Conservation (phyloP, 2,329 filamentous ascomycete species). For the Trematosphaeria pertusa region DNA sequence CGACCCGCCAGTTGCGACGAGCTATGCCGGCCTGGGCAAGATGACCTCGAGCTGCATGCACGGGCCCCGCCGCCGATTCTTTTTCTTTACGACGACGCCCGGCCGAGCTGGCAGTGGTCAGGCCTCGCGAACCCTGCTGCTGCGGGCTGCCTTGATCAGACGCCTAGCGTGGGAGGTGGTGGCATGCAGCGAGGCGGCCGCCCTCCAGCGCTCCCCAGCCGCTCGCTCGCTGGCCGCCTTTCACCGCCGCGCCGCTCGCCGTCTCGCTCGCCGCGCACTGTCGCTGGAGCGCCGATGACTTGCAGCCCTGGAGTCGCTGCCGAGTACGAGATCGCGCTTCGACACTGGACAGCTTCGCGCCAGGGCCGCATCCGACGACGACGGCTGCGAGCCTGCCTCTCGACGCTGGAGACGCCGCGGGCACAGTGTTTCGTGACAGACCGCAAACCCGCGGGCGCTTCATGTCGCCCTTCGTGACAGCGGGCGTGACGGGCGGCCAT, state of each 20-base stretch:
- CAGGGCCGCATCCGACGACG: too few relatives aligned
- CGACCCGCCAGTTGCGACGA: constrained; percentile 6
- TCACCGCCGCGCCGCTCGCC: constrained; percentile 9
- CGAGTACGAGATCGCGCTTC: too few relatives aligned
- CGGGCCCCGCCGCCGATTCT: constrained; percentile 9
- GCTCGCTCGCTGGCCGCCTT: too few relatives aligned
- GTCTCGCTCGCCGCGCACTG: too few relatives aligned
- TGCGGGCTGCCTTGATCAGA: constrained; percentile 12
- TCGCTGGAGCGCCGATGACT: constrained; percentile 17
- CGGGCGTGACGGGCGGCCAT: too few relatives aligned
- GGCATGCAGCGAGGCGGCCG: too few relatives aligned
- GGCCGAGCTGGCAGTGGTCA: constrained; percentile 1
- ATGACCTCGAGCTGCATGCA: background rate
- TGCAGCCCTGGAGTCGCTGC: constrained; percentile 8
- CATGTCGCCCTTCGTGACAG: too few relatives aligned
- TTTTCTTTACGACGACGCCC: constrained; percentile 6
- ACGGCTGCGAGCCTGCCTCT: background rate
- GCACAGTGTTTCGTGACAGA: background rate
- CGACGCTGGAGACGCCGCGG: background rate
- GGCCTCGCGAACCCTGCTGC: constrained; percentile 11
- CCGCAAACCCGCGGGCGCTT: constrained; percentile 1
- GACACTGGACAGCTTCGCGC: too few relatives aligned
- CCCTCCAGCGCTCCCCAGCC: too few relatives aligned
- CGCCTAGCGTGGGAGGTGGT: constrained; percentile 1
- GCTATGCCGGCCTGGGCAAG: constrained; percentile 1